Base-by-base conservation (phyloP, 805 yeast genomes). In the Candida saitoana region DNA sequence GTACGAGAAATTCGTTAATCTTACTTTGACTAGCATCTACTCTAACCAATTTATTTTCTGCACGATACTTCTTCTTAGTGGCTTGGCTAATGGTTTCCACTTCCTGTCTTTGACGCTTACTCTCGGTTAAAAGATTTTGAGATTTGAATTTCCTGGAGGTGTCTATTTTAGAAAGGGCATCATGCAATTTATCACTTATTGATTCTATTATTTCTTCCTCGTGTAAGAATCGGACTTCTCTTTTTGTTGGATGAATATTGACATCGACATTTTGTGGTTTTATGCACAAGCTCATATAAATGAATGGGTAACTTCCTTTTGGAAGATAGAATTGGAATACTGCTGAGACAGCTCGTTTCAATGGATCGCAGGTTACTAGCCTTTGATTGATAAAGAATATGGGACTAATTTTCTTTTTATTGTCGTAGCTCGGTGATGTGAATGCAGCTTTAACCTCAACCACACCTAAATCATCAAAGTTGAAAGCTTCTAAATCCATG, bases 191-290 rank as follows among this genome's bases (percentile, higher is more conserved):
- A 0, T 61, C 58, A 24, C 82, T 70, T 2, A 90, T 69, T 27
- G 55, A 51, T 31, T 82, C 88, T 8, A 87, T 75, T 16, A 93
- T 88, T 55, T 90, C 97, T 35, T 84, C 93, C 52, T 93, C 97
- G 57, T 80, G 62, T 27, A 93, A 64, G 56, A 93, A 89, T 34
- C 95, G 60, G 2, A 93, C 97, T 53, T 91, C 97, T 44, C 91
- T 74, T 52, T 93, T 93, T 0, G 98, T 91, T 0, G 99, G 99
- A 56, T 93, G 99, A 11, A 93, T 82, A 57, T 93, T 93, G 12
- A 93, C 98, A 59, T 93, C 99, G 5, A 93, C 72, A 46, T 82
- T 81, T 25, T 63, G 64, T 1, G 96, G 86, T 17, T 72, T 67
- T 2, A 93, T 78, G 15, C 67, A 66, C n/a, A 93, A 57, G 37